These are phyloP conservation scores for Penstemon eatonii DNA, from an alignment of 257 asterid genomes.

Conservation along the genomic window DNA sequence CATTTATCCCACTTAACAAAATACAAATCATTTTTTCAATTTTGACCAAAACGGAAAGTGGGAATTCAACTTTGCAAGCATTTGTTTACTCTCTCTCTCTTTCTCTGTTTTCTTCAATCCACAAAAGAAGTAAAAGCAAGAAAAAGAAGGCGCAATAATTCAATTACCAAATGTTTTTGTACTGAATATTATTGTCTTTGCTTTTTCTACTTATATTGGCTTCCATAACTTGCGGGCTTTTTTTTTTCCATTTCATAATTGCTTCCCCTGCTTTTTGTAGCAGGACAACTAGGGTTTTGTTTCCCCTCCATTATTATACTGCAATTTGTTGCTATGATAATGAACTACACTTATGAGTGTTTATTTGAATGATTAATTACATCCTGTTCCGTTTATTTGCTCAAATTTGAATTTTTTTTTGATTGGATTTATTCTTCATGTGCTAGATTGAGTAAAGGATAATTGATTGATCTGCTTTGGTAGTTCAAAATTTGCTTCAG, in stretches of 20 bases:
- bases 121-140: slow-evolving; percentile 19
- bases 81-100: slow-evolving; percentile 18
- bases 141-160: slow-evolving; percentile 40
- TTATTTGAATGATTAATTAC: slow-evolving; percentile 23
- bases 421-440: slow-evolving; percentile 14
- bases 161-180: slow-evolving; percentile 27
- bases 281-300: slow-evolving; percentile 46
- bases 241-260: slow-evolving; percentile 46
- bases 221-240: slow-evolving; percentile 52
- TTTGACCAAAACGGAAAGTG: slow-evolving; percentile 28
- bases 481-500: neutral
- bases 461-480: slow-evolving; percentile 30
- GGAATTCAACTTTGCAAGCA: slow-evolving; percentile 18
- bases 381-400: slow-evolving; percentile 30
- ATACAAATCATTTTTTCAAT: slow-evolving; percentile 7
- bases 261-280: slow-evolving; percentile 59
- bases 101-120: slow-evolving; percentile 36
- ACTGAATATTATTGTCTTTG: slow-evolving; percentile 27
- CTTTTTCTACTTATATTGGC: slow-evolving; percentile 36
- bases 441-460: slow-evolving; percentile 23
- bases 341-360: slow-evolving; percentile 20
- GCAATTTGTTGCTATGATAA: slow-evolving; percentile 23
- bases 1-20: slow-evolving; percentile 20
- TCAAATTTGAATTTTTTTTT: slow-evolving; percentile 17
- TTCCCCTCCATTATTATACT: slow-evolving; percentile 30